A percentile compares a stretch with the other conserved stretches of the same genome.
Conservation (phyloP, 768 basidiomycete species). For the Mrakia blollopis region DNA sequence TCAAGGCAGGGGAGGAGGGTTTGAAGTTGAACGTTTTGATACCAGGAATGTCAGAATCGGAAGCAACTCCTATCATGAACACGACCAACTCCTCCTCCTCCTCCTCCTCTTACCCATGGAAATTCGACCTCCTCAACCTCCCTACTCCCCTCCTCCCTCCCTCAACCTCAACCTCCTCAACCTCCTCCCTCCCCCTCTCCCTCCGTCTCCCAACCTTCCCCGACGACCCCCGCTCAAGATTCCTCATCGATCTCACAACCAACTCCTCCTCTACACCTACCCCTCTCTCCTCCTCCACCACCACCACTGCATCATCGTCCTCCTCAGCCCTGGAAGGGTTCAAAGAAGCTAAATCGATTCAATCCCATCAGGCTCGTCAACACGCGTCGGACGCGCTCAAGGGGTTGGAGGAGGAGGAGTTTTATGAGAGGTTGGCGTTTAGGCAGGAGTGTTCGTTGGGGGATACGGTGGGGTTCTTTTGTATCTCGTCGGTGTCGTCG, state of each 20-base stretch:
- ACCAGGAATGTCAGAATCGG: conserved; percentile 7
- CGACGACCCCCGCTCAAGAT: conserved; percentile 94
- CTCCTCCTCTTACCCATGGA: conserved; percentile 37
- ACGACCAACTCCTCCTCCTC: too few species aligned
- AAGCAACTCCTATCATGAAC: conserved; percentile 4
- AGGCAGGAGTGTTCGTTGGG: conserved; percentile 90
- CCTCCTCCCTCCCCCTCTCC: conserved; percentile 49
- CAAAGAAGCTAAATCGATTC: conserved; percentile 37
- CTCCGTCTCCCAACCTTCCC: conserved; percentile 81
- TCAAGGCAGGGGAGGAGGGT: background rate
- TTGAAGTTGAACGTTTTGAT: background rate
- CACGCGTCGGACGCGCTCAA: conserved; percentile 20
- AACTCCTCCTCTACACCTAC: conserved; percentile 21
- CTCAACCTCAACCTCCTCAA: conserved; percentile 23
- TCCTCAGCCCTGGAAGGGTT: conserved; percentile 20
- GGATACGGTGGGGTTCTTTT: conserved; percentile 89
- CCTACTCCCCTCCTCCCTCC: conserved; percentile 22
- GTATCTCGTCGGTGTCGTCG: conserved; percentile 45
- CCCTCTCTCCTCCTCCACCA: conserved; percentile 32
- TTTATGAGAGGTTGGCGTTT: conserved; percentile 96
- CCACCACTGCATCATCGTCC: conserved; percentile 7
- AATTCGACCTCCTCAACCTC: conserved; percentile 33
- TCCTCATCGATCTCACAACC: conserved; percentile 77
- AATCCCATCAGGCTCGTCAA: background rate
- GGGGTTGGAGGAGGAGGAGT: conserved; percentile 56